Evolutionary conservation across 495 filamentous ascomycete species (phyloP), one percentile per base, ranked within the genome.

Genomic region (Elaphomyces granulatus): DNA sequence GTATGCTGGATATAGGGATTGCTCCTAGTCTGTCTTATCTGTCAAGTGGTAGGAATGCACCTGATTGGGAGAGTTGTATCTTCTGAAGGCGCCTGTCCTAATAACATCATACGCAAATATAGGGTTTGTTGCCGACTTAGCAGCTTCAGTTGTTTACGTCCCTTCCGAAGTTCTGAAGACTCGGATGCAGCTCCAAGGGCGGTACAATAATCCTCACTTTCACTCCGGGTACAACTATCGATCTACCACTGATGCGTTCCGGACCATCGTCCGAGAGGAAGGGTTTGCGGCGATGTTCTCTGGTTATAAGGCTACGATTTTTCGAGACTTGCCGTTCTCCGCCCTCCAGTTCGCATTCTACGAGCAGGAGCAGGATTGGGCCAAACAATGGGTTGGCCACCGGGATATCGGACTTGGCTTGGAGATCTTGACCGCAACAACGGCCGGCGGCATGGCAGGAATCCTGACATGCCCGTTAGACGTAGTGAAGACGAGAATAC

Each of bases 271-370:
- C 20, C 74, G 73, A 20, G 68, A 70, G 23, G 92, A 96, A 62
- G 90, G 90, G 0, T 63, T 83, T 23, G 68, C 72, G 0, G 90
- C 92, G 10, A 68, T 98, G 2, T 95, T 94, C 56, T 80, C 93
- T 51, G 92, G 92, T 2, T 98, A 90, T 56, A 87, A 87, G 52
- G 69, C 90, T 12, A 98, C 90, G 0, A 75, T 98, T 16, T 92
- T 82, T 66, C 82, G 90, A 42, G 90, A 96, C 53, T 72, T 98
- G 4, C 90, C 90, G 1, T 98, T 93, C 55, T 94, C 86, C 8
- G 90, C 90, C 0, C 63, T 98, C 6, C 88, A 95, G 54, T 98
- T 96, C 58, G 85, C 92, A 39, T 96, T 98, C 55, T 98, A 95
- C 58, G 90, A 98, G 59, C 83, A 95, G 58, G 85, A 82, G 49